A percentile compares a stretch with the other conserved stretches of the same genome.
Evolutionary conservation across 2,329 filamentous ascomycete species (phyloP).

Genomic region (Blumeria hordei): DNA sequence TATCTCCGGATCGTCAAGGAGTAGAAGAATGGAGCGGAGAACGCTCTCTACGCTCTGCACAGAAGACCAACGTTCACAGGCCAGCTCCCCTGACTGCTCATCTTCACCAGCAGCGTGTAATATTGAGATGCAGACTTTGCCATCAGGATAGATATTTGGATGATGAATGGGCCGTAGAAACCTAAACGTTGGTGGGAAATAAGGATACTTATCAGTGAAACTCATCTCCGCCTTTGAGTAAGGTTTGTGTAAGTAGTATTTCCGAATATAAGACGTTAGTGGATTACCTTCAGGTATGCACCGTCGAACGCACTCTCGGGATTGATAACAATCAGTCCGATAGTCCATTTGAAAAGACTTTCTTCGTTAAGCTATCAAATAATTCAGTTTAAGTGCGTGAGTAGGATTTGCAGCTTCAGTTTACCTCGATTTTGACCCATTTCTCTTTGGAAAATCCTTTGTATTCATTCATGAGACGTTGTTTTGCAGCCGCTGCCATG

Average conservation of each 20-base stretch:
- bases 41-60: slow-evolving; percentile 88
- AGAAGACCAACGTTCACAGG: slow-evolving; percentile 82
- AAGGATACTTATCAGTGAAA: slow-evolving; percentile 77
- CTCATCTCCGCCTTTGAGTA: slow-evolving; percentile 46
- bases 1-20: slow-evolving; percentile 85
- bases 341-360: slow-evolving; percentile 63
- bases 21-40: slow-evolving; percentile 69
- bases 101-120: slow-evolving; percentile 83
- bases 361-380: slow-evolving; percentile 35
- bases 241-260: slow-evolving; percentile 2
- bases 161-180: slow-evolving; percentile 66
- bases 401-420: background rate
- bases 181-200: slow-evolving; percentile 66
- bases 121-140: slow-evolving; percentile 87
- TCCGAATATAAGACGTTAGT: background rate
- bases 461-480: slow-evolving; percentile 75
- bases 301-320: slow-evolving; percentile 78
- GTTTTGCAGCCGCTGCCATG: slow-evolving; percentile 31
- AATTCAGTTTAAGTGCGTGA: slow-evolving; percentile 3
- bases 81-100: slow-evolving; percentile 70
- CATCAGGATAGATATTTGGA: slow-evolving; percentile 82
- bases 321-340: slow-evolving; percentile 82
- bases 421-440: slow-evolving; percentile 75
- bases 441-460: slow-evolving; percentile 64
- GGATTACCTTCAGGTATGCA: slow-evolving; percentile 54